A percentile compares a stretch with the other conserved stretches of the same genome.
phyloP scores from a whole-genome alignment of 495 filamentous ascomycete genomes.

The Friedmanniomyces simplex region DNA sequence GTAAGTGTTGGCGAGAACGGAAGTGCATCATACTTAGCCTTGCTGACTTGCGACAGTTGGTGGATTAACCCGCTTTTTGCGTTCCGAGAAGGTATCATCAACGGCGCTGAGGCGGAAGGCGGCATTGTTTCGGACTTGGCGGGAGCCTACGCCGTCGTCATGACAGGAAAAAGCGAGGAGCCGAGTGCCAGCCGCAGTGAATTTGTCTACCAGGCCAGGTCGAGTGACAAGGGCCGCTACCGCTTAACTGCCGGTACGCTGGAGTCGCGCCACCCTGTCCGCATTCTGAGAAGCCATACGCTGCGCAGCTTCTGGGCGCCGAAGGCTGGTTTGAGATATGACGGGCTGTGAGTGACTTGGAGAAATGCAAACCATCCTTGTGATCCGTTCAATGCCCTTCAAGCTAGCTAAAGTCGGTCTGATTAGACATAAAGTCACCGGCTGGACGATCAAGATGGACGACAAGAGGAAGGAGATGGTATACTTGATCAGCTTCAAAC shows the following conservation, averaged over 20 bases:
- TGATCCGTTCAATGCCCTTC: neutral
- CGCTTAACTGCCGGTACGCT: constrained; percentile 24
- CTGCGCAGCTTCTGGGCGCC: constrained; percentile 28
- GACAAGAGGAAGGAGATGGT: constrained; percentile 16
- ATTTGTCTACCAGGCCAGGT: constrained; percentile 25
- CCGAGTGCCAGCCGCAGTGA: constrained; percentile 6
- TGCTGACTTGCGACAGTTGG: constrained; percentile 24
- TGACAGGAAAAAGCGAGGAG: constrained; percentile 27
- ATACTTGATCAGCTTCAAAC: constrained; percentile 26
- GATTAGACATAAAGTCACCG: constrained; percentile 18
- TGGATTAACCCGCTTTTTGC: constrained; percentile 33
- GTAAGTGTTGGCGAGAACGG: constrained; percentile 16
- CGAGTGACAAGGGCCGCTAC: constrained; percentile 26
- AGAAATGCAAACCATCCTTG: neutral
- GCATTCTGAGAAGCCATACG: constrained; percentile 28
- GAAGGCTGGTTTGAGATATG: constrained; percentile 32
- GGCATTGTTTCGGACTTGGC: constrained; percentile 26
- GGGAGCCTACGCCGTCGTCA: constrained; percentile 31
- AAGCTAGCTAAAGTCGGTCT: neutral
- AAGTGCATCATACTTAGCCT: neutral
- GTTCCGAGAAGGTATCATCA: constrained; percentile 31
- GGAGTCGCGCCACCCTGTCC: constrained; percentile 23
- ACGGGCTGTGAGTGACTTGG: constrained; percentile 30
- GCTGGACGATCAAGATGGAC: constrained; percentile 21
- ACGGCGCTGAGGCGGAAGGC: constrained; percentile 18